These are phyloP conservation scores for Musa troglodytarum DNA, from an alignment of 176 grass and related monocot genomes.

Conservation along the genomic window DNA sequence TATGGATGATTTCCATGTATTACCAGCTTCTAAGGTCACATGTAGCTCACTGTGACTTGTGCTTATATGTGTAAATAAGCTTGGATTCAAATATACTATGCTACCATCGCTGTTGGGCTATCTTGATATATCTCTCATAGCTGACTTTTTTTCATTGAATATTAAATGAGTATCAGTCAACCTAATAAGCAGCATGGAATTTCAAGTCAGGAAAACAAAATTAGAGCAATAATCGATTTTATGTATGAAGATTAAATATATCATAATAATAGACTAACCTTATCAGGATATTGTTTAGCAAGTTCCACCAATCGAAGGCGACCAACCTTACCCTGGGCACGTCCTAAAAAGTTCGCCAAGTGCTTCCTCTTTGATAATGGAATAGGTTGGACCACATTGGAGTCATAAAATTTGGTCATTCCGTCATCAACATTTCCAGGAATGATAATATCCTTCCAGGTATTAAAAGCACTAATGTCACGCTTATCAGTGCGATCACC, in stretches of 20 bases:
- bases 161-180: neutral
- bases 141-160: neutral
- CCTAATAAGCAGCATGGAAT: neutral
- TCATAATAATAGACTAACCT: constrained; percentile 44
- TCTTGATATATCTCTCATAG: neutral
- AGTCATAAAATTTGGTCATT: constrained; percentile 53
- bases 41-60: too few species aligned
- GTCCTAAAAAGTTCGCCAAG: constrained; percentile 87
- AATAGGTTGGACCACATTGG: constrained; percentile 48
- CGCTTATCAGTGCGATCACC: constrained; percentile 90
- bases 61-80: neutral
- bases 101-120: neutral
- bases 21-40: too few species aligned
- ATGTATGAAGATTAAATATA: constrained; percentile 12
- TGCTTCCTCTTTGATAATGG: constrained; percentile 69
- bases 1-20: too few species aligned
- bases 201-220: neutral
- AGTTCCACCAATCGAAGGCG: constrained; percentile 71
- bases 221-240: neutral
- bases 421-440: constrained; percentile 90
- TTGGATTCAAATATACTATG: neutral
- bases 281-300: constrained; percentile 87
- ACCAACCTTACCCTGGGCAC: constrained; percentile 70
- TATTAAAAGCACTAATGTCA: constrained; percentile 82
- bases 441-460: constrained; percentile 96